phyloP scores from a whole-genome alignment of 2,329 filamentous ascomycete genomes.

The Pseudogymnoascus sp. region DNA sequence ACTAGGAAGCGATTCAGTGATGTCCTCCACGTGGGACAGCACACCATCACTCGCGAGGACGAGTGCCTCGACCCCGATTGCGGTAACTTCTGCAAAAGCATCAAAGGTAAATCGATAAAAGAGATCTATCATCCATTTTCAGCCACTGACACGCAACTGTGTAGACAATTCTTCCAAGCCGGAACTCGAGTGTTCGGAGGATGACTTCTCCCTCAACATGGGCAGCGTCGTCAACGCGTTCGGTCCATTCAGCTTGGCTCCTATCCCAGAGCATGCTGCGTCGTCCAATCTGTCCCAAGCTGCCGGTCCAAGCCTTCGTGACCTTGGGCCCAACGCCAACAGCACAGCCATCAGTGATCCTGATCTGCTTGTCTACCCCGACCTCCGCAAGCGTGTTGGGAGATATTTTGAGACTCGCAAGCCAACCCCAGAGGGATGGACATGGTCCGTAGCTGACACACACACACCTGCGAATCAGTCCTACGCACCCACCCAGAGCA shows the following conservation, averaged over 20 bases:
- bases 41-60: neutral
- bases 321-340: neutral
- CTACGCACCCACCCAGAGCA: neutral
- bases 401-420: neutral
- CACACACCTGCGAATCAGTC: too few relatives aligned
- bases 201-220: conserved; percentile 1
- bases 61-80: neutral
- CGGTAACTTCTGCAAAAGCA: neutral
- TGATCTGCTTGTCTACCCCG: neutral
- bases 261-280: neutral
- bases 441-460: neutral
- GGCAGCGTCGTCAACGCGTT: neutral
- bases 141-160: neutral
- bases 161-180: neutral
- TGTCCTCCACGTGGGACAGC: neutral
- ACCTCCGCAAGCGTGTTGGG: neutral
- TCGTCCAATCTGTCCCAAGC: neutral
- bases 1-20: neutral
- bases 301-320: neutral
- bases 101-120: neutral
- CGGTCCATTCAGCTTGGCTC: neutral
- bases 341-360: neutral
- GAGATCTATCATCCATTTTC: neutral
- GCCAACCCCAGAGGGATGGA: neutral
- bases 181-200: neutral